Percentiles rank a stretch among this genome's conserved stretches.
Conservation (phyloP, 2,329 filamentous ascomycete species). For the Pseudocercospora fuligena region DNA sequence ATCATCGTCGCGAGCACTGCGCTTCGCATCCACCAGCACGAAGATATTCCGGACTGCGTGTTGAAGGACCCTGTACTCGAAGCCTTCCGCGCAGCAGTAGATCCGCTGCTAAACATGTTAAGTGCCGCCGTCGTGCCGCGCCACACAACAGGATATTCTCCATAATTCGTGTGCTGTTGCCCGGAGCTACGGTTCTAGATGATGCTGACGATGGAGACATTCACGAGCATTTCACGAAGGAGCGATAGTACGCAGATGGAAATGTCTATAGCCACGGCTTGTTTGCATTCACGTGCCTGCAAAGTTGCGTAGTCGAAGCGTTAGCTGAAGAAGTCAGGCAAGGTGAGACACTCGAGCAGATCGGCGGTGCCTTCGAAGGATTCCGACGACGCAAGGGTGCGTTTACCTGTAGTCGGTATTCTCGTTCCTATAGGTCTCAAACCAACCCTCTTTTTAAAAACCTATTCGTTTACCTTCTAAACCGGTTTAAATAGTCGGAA, state of each 20-base stretch:
- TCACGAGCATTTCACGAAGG: background rate
- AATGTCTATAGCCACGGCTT: background rate
- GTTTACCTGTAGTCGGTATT: no score
- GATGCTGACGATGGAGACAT: background rate
- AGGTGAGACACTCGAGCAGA: background rate
- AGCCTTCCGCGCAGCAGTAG: constrained; percentile 1
- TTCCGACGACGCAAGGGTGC: background rate
- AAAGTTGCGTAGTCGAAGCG: background rate
- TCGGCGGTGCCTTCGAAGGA: background rate
- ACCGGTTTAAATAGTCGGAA: no score
- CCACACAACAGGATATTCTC: background rate
- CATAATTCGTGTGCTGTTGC: background rate
- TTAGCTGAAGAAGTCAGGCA: background rate
- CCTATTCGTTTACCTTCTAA: no score
- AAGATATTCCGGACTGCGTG: background rate
- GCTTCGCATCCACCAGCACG: background rate
- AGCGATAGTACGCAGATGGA: background rate
- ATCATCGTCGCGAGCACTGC: background rate
- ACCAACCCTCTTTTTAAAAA: no score
- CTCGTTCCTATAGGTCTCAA: no score
- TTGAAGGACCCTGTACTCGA: background rate
- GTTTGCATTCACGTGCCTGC: background rate
- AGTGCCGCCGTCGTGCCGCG: constrained; percentile 2
- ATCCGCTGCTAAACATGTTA: background rate
- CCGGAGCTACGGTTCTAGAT: constrained; percentile 1